A percentile compares a stretch with the other conserved stretches of the same genome.
phyloP scores from a whole-genome alignment of 176 grass and related monocot species.

The Tillandsia leiboldiana region DNA sequence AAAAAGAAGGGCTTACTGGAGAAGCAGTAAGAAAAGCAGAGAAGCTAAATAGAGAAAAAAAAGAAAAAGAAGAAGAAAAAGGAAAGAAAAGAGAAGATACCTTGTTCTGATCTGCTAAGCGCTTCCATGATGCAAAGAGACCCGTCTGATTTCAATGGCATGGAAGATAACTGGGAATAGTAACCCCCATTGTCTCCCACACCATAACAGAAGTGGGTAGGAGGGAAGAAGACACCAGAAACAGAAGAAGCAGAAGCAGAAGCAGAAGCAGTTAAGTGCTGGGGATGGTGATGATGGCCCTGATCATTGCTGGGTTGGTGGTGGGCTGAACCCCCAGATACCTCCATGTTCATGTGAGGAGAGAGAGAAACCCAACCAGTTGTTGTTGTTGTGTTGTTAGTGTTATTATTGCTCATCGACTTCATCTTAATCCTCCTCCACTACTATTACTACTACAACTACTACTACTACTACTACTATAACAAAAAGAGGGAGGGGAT shows the following conservation, averaged over 20 bases:
- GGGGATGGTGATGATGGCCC: slow-evolving; percentile 36
- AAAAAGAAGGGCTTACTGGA: slow-evolving; percentile 7
- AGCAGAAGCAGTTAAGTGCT: slow-evolving; percentile 30
- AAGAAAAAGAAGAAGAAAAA: slow-evolving; percentile 8
- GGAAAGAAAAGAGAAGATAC: not conserved
- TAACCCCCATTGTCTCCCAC: slow-evolving; percentile 27
- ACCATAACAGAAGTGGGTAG: slow-evolving; percentile 25
- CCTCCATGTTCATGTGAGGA: slow-evolving; percentile 53
- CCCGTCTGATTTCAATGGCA: slow-evolving; percentile 83
- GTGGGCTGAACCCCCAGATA: slow-evolving; percentile 19
- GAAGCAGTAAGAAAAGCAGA: not conserved
- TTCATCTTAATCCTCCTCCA: slow-evolving; percentile 59
- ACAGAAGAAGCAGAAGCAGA: slow-evolving; percentile 27
- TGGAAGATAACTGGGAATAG: slow-evolving; percentile 59
- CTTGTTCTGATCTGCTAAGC: slow-evolving; percentile 43
- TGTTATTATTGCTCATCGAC: slow-evolving; percentile 44
- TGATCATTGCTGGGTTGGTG: slow-evolving; percentile 27
- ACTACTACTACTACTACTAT: not conserved
- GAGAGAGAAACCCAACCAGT: slow-evolving; percentile 87
- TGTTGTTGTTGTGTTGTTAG: slow-evolving; percentile 8
- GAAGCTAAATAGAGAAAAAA: slow-evolving; percentile 1
- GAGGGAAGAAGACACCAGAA: slow-evolving; percentile 7
- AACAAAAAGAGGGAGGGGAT: not conserved
- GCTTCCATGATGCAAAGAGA: slow-evolving; percentile 82
- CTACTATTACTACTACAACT: not conserved